Conservation (phyloP, 73 alveolate genomes). For the Blepharisma japonicum region DNA sequence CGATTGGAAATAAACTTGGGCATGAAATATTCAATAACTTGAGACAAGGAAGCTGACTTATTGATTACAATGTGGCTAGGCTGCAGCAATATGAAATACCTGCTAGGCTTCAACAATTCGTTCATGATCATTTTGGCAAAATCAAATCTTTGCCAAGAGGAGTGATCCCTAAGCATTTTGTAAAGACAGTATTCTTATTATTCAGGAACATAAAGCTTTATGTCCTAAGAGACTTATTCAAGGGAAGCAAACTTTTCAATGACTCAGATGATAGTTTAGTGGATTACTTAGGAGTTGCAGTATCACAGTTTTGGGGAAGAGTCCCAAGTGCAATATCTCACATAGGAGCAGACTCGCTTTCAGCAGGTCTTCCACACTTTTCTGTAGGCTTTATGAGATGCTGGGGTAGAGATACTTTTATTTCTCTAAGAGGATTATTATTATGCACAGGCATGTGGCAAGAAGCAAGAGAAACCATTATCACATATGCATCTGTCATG, state of each 20-base stretch:
- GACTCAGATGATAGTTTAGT: too few relatives aligned
- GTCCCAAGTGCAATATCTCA: constrained; percentile 37
- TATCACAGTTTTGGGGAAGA: constrained; percentile 37
- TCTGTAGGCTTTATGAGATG: constrained; percentile 91
- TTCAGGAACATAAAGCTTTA: too few relatives aligned
- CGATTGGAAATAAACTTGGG: too few relatives aligned
- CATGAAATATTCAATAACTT: constrained; percentile 56
- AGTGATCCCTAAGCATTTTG: too few relatives aligned
- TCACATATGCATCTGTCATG: constrained; percentile 84
- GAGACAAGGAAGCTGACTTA: constrained; percentile 92
- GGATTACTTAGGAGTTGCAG: too few relatives aligned
- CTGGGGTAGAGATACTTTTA: constrained; percentile 99
- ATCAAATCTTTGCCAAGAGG: too few relatives aligned
- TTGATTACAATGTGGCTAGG: constrained; percentile 80
- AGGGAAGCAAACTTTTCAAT: too few relatives aligned
- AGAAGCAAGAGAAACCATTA: constrained; percentile 85
- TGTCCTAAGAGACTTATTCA: too few relatives aligned
- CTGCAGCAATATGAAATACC: not conserved
- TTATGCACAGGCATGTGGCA: constrained; percentile 67
- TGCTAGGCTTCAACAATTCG: too few relatives aligned
- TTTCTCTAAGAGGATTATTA: constrained; percentile 89
- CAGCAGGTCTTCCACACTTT: constrained; percentile 99
- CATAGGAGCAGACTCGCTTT: constrained; percentile 31
- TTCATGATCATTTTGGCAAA: too few relatives aligned
- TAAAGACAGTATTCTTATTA: too few relatives aligned